Evolutionary conservation across 2,329 filamentous ascomycete species (phyloP), one percentile per base, ranked within the genome.

Genomic region (Dothideomycetes sp.): DNA sequence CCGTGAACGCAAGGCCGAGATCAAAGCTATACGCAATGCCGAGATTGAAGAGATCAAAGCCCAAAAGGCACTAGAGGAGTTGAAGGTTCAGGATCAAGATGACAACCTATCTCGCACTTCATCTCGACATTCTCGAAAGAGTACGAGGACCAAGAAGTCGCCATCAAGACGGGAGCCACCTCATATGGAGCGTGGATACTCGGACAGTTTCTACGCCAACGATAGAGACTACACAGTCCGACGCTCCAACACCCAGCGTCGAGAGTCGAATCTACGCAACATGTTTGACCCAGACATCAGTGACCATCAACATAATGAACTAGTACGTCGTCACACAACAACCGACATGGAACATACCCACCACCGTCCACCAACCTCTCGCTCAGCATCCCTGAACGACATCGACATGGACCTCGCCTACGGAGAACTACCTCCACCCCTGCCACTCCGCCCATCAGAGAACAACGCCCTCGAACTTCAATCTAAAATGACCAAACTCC

Each of bases 371-470:
- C 44, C 47, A 11, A 43, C 52, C 7, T 46, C 47, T 17, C 63
- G 63, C 32, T 57, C 60, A 24, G 54, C 61, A 13, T 65, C 64
- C 10, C 51, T 58, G 19, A 53, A 62, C 16, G 68, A 78, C 41
- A 79, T 94, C 51, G 89, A 95, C 55, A 87, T 94, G 84, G 74
- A 94, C 57, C 70, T 96, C 6, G 89, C 89, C 6, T 96, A 95
- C 54, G 89, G 89, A 45, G 80, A 84, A 38, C 69, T 91, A 0
- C 84, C 83, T 1, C 78, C 84, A 43, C 76, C 87, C 52, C 62
- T 85, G 10, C 67, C 63, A 58, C 65, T 55, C 40, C 62, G 60
- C 51, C 30, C 29, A 13, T n/a, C n/a, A n/a, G 27, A 32, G 4
- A 53, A 69, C 40, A 64, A 74, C 28, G 70, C 82, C 25, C 63